Base-by-base conservation (phyloP, 805 yeast genomes). In the Starmerella apis region DNA sequence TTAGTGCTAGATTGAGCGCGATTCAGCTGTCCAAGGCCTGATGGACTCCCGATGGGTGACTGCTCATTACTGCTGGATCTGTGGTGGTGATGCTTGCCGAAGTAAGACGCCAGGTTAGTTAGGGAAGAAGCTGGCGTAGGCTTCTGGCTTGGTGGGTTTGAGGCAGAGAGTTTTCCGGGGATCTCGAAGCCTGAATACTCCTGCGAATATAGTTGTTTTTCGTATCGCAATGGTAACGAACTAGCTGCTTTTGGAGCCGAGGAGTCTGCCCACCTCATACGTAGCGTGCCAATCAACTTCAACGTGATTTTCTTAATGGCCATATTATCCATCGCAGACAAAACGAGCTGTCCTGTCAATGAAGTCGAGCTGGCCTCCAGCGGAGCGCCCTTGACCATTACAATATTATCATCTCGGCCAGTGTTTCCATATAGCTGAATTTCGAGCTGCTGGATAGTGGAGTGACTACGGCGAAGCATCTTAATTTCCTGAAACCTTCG, bases 341-440 rank as follows among this genome's bases (percentile, higher is more conserved):
- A 66, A 1, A 82, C 87, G 22, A 92, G 79, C 10, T 78, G 78
- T 3, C 98, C 98, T 1, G 82, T 69, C 24, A 92, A 65, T 6
- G 83, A 68, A 3, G 78, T 84, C 1, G 95, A 80, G 0, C 86
- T 73, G 0, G 96, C 95, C 47, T 81, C 88, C 31, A 74, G 72
- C 5, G 82, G 79, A 0, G 81, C 61, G 1, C 98, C 98, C 57
- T 86, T 82, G 28, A 90, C 65, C 8, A 92, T 76, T 4, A 90
- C 66, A 9, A 88, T 90, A 61, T 86, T 53, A 19, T 56, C 56
- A 25, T 53, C 44, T n/a, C 55, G 36, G 22, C 60, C 62, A 4
- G 57, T 45, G 19, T 57, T 58, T 13, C 53, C 54, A 13, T 49
- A 44, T 18, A 59, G 56, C 25, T 49, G 50, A 35, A 60, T 50